These are phyloP conservation scores for Viola odorata DNA, from an alignment of 345 rosid species.

Conservation along the genomic window DNA sequence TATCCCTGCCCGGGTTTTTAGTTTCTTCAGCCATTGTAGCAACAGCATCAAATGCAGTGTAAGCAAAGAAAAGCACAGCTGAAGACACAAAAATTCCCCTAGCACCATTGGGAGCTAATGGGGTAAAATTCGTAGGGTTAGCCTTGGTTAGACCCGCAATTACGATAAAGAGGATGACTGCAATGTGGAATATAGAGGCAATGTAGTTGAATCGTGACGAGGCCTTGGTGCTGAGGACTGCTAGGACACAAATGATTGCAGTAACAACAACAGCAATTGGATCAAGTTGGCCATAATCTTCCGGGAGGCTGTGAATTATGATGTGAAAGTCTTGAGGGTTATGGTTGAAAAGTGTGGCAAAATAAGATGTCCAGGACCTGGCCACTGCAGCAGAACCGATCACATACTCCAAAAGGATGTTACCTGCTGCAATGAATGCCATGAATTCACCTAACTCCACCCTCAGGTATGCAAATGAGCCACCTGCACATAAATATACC, in stretches of 20 bases:
- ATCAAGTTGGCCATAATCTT: constrained; percentile 58
- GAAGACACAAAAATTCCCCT: constrained; percentile 65
- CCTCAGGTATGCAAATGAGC: constrained; percentile 83
- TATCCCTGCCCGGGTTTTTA: constrained; percentile 67
- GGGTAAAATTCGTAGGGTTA: constrained; percentile 40
- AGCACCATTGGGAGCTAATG: constrained; percentile 45
- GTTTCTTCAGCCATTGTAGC: constrained; percentile 93
- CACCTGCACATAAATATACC: constrained; percentile 25
- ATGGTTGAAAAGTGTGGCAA: constrained; percentile 73
- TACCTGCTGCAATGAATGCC: constrained; percentile 86
- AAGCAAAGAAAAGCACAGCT: constrained; percentile 75
- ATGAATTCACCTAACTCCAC: constrained; percentile 88
- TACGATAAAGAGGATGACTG: constrained; percentile 62
- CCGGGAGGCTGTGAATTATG: constrained; percentile 35
- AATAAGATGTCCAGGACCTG: constrained; percentile 79
- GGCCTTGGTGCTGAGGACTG: constrained; percentile 66
- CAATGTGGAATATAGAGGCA: constrained; percentile 60
- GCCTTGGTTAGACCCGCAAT: constrained; percentile 59
- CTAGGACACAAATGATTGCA: constrained; percentile 41
- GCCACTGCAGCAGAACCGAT: constrained; percentile 76
- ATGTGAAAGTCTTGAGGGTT: constrained; percentile 64
- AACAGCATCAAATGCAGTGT: constrained; percentile 80
- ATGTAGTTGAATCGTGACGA: constrained; percentile 68
- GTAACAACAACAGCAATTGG: constrained; percentile 60
- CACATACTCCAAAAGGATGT: constrained; percentile 66